Conservation (phyloP, 139 green algal species). For the Closterium sp. region DNA sequence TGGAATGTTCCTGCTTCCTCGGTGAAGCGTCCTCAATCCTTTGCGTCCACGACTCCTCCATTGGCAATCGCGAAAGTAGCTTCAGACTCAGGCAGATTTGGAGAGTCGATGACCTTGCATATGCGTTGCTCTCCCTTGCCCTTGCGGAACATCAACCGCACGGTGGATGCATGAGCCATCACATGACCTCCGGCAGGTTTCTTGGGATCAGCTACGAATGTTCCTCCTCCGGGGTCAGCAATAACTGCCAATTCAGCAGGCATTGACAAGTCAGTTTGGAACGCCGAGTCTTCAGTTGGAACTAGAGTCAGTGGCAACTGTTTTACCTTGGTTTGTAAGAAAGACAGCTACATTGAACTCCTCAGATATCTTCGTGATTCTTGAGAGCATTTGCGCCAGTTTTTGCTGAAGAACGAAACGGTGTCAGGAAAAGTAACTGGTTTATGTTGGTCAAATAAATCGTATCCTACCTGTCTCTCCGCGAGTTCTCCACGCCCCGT, state of each 20-base stretch:
- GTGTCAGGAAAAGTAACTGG: background rate
- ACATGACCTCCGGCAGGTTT: conserved; percentile 56
- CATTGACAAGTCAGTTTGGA: background rate
- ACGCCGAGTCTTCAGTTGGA: background rate
- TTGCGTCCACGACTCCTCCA: conserved; percentile 22
- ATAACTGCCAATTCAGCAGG: conserved; percentile 45
- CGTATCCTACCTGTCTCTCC: conserved; percentile 78
- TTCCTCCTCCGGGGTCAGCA: conserved; percentile 55
- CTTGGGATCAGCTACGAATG: conserved; percentile 56
- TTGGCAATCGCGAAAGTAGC: conserved; percentile 26
- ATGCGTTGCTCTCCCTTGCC: conserved; percentile 50
- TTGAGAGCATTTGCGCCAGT: conserved; percentile 55
- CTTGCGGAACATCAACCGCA: conserved; percentile 48
- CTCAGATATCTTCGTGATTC: conserved; percentile 56
- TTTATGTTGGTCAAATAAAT: background rate
- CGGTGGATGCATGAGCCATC: conserved; percentile 54
- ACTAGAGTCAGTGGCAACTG: background rate
- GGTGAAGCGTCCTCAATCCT: background rate
- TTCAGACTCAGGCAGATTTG: conserved; percentile 46
- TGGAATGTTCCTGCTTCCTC: background rate
- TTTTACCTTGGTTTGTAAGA: conserved; percentile 57
- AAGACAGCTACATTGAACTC: conserved; percentile 60
- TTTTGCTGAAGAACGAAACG: conserved; percentile 53
- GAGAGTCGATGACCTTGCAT: conserved; percentile 49
- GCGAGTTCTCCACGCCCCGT: conserved; percentile 82